Percentiles rank a stretch among this genome's conserved stretches.
Evolutionary conservation across 1,139 yeast genomes (phyloP).

Genomic region (Schwanniomyces etchellsii): DNA sequence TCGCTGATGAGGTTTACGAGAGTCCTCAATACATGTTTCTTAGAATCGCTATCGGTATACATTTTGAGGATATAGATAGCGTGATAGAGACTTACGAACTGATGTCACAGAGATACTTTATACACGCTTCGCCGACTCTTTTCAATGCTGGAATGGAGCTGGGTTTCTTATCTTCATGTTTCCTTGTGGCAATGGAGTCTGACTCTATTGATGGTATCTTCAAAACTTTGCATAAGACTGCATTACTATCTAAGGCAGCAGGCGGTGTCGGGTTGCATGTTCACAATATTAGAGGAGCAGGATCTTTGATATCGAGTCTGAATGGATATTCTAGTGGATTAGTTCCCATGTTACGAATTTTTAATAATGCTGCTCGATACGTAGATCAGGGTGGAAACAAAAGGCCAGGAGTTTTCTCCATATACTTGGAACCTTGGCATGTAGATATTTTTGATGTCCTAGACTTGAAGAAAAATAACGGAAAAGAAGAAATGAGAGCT

Average conservation of each 20-base stretch:
- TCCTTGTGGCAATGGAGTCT: constrained; percentile 82
- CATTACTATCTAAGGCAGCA: constrained; percentile 81
- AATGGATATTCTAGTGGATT: constrained; percentile 87
- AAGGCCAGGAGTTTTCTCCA: constrained; percentile 90
- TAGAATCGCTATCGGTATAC: constrained; percentile 88
- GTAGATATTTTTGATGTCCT: constrained; percentile 78
- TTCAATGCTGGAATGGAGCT: constrained; percentile 74
- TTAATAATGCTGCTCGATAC: constrained; percentile 86
- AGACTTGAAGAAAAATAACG: constrained; percentile 84
- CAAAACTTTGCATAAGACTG: constrained; percentile 81
- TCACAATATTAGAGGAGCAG: constrained; percentile 79
- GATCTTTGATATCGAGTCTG: constrained; percentile 83
- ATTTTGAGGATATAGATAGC: constrained; percentile 62
- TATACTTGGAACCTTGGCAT: constrained; percentile 91
- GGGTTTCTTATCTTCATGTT: constrained; percentile 61
- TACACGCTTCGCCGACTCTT: constrained; percentile 86
- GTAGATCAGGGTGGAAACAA: constrained; percentile 95
- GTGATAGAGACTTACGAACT: constrained; percentile 76
- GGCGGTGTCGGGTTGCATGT: constrained; percentile 88
- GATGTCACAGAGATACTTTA: constrained; percentile 80
- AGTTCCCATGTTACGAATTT: constrained; percentile 86
- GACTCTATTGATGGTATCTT: constrained; percentile 90
- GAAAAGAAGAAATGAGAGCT: constrained; percentile 87
- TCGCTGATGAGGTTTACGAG: constrained; percentile 70
- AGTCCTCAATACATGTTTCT: constrained; percentile 86